A percentile compares a stretch with the other conserved stretches of the same genome.
phyloP scores from a whole-genome alignment of 1,284 basidiomycete genomes.

The Coniferiporia sulphurascens region DNA sequence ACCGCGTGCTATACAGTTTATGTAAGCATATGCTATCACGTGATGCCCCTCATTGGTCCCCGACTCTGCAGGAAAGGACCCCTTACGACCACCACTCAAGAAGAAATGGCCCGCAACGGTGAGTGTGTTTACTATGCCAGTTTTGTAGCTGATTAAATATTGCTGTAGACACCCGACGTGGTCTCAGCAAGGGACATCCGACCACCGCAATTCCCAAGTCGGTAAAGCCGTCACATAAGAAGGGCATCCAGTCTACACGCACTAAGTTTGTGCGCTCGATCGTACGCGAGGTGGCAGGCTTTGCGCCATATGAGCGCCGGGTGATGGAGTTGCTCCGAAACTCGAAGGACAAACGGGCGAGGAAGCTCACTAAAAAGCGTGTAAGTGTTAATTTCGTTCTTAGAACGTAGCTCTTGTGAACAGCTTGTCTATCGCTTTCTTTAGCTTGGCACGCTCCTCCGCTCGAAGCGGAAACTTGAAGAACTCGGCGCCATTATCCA shows the following conservation, averaged over 20 bases:
- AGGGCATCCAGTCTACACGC: slow-evolving; percentile 83
- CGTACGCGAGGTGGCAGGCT: slow-evolving; percentile 94
- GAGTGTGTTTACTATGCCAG: slow-evolving; percentile 26
- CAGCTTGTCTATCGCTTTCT: slow-evolving; percentile 7
- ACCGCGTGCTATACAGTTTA: neutral
- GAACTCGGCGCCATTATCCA: slow-evolving; percentile 89
- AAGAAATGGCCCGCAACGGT: slow-evolving; percentile 73
- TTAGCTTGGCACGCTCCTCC: slow-evolving; percentile 90
- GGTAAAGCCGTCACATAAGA: slow-evolving; percentile 85
- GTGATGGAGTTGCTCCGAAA: slow-evolving; percentile 99
- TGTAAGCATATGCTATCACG: neutral
- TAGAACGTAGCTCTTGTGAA: slow-evolving; percentile 3
- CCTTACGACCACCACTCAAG: slow-evolving; percentile 48
- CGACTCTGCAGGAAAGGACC: slow-evolving; percentile 2
- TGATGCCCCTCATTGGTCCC: neutral
- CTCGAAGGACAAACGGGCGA: slow-evolving; percentile 99
- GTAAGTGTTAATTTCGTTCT: slow-evolving; percentile 47
- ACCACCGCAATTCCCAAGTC: slow-evolving; percentile 83
- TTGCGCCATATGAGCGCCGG: slow-evolving; percentile 97
- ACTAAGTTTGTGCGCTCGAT: slow-evolving; percentile 90
- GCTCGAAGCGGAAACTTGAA: slow-evolving; percentile 97
- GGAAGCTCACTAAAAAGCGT: slow-evolving; percentile 97
- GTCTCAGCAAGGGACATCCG: slow-evolving; percentile 90
- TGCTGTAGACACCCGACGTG: slow-evolving; percentile 77
- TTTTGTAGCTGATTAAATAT: neutral